Base-by-base conservation (phyloP, 2,329 filamentous ascomycete genomes). In the Trichoderma koningii region DNA sequence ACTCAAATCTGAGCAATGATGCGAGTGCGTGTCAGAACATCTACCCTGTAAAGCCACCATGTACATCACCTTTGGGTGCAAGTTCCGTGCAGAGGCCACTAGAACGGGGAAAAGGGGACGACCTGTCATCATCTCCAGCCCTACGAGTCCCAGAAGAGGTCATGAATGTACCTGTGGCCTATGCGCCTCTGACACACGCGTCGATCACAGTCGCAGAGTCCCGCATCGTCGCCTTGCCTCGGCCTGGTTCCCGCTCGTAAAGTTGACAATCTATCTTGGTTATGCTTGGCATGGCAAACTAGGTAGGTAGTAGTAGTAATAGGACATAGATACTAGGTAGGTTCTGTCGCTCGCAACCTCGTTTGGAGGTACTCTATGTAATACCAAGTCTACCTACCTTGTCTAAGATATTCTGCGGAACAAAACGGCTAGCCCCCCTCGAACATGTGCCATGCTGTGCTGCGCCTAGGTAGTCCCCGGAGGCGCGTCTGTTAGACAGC, bases 391-490 rank as follows among this genome's bases (percentile, higher is more conserved):
- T n/a, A n/a, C n/a, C n/a, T n/a, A n/a, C 7, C 5, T 6, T 28
- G 5, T 28, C 5, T 17, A 17, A 10, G 15, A 14, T 59, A 44
- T 15, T 14, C 14, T 56, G 53, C 9, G 26, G 53, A 38, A 28
- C 21, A n/a, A 41, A 17, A n/a, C 57, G 28, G 47, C 30, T 41
- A 17, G 55, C 41, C 34, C 42, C 17, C 42, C 21, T 30, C 55
- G 19, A 53, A 42, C 38, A 48, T 26, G 26, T 55, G 45, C 55
- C 48, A 65, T 44, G 48, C 63, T 53, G 47, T n/a, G 21, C 55
- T 52, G 6, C 44, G 63, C 50, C 48, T 65, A n/a, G n/a, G n/a
- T n/a, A 65, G 63, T 28, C 55, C 19, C 26, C 15, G 28, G 17
- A 28, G 28, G 19, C 30, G 30, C 30, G 45, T 41, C 47, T 55